phyloP scores from a whole-genome alignment of 202 grass and related monocot species.

The Schoenoplectus tabernaemontani region DNA sequence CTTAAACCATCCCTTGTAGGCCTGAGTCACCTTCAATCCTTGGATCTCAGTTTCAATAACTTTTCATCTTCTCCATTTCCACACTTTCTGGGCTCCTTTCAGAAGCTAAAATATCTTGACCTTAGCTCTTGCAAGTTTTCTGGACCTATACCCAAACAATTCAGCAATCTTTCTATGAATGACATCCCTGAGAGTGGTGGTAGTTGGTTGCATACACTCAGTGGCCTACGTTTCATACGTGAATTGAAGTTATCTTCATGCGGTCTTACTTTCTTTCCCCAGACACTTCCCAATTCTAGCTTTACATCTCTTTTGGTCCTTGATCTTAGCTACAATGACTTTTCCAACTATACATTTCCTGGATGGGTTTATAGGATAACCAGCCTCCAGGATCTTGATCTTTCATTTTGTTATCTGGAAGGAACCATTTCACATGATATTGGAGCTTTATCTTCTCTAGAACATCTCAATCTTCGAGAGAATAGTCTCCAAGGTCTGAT shows the following conservation, averaged over 20 bases:
- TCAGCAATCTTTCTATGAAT: not conserved
- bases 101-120: not conserved
- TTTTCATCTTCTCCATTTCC: not conserved
- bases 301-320: not conserved
- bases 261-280: not conserved
- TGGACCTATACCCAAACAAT: not conserved
- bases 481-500: not conserved
- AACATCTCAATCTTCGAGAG: not conserved
- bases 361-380: not conserved
- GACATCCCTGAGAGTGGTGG: not conserved
- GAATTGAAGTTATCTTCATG: not conserved
- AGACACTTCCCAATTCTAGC: not conserved
- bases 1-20: not conserved
- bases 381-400: not conserved
- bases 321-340: not conserved
- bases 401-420: not conserved
- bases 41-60: not conserved
- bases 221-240: not conserved
- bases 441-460: not conserved
- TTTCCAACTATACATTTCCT: not conserved
- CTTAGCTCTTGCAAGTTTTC: not conserved
- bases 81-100: not conserved
- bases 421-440: not conserved
- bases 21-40: not conserved
- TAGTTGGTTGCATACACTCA: not conserved